Evolutionary conservation across 106 monocot species (phyloP).

Genomic region (Triglochin maritima): DNA sequence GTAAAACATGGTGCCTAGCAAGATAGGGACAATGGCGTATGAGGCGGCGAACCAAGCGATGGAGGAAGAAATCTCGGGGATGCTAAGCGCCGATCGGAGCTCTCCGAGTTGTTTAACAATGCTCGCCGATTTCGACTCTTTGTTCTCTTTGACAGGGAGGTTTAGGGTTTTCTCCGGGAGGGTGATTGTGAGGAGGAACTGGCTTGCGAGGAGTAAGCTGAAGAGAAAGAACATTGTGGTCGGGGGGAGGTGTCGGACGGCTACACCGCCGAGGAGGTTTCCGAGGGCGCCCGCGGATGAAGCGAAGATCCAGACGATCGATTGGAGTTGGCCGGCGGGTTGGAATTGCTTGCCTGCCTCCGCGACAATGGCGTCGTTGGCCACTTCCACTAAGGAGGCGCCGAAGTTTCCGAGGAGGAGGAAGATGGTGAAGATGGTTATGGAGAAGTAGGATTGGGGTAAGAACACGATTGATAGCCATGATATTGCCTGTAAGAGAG

Average conservation of each 20-base stretch:
- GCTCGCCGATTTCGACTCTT: slow-evolving; percentile 20
- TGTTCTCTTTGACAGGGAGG: slow-evolving; percentile 11
- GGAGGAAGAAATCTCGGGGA: slow-evolving; percentile 42
- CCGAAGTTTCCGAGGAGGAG: slow-evolving; percentile 70
- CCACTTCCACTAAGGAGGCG: slow-evolving; percentile 63
- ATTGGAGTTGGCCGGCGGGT: slow-evolving; percentile 44
- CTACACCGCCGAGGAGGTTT: slow-evolving; percentile 62
- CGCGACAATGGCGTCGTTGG: slow-evolving; percentile 79
- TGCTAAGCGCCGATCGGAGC: slow-evolving; percentile 19
- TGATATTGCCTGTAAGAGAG: slow-evolving; percentile 69
- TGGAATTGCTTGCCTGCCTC: slow-evolving; percentile 56
- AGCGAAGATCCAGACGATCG: slow-evolving; percentile 44
- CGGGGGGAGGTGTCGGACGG: slow-evolving; percentile 33
- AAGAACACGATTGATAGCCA: slow-evolving; percentile 56
- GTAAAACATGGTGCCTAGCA: slow-evolving; percentile 75
- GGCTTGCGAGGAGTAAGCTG: slow-evolving; percentile 33
- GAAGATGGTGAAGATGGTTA: slow-evolving; percentile 40
- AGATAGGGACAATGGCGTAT: slow-evolving; percentile 44
- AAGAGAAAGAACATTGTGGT: slow-evolving; percentile 52
- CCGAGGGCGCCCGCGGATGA: slow-evolving; percentile 54
- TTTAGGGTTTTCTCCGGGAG: slow-evolving; percentile 47
- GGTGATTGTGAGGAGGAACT: slow-evolving; percentile 28
- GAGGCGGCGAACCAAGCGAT: slow-evolving; percentile 59
- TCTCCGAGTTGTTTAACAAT: slow-evolving; percentile 33
- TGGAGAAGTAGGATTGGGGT: slow-evolving; percentile 28